These are phyloP conservation scores for Chalciporus piperatus DNA, from an alignment of 768 basidiomycete genomes.

Conservation along the genomic window DNA sequence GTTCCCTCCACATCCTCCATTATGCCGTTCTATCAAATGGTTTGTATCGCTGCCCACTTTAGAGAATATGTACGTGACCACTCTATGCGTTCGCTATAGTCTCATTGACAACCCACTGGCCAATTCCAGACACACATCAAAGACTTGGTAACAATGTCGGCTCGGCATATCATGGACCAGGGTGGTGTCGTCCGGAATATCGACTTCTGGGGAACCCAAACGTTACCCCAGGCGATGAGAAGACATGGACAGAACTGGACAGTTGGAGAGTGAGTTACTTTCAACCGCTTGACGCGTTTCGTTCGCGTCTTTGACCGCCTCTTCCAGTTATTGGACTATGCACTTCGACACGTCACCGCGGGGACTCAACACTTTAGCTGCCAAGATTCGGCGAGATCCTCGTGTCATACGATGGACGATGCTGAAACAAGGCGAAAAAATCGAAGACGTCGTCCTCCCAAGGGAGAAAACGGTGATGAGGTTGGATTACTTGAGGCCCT, in stretches of 20 bases:
- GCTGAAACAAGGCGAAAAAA: constrained; percentile 70
- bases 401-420: constrained; percentile 82
- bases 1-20: background rate
- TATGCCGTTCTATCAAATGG: constrained; percentile 91
- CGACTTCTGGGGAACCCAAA: constrained; percentile 68
- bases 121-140: constrained; percentile 64
- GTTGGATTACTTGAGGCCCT: constrained; percentile 23
- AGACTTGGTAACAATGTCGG: constrained; percentile 67
- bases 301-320: background rate
- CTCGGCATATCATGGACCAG: constrained; percentile 64
- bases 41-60: constrained; percentile 79
- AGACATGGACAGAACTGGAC: constrained; percentile 53
- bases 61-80: constrained; percentile 59
- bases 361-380: constrained; percentile 60
- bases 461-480: constrained; percentile 43
- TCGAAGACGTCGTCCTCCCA: constrained; percentile 62
- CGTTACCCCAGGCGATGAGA: constrained; percentile 74
- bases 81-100: background rate
- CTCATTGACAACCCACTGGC: background rate
- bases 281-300: background rate
- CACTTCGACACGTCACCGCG: constrained; percentile 85
- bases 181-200: constrained; percentile 84
- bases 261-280: constrained; percentile 70
- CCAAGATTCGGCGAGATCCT: constrained; percentile 72
- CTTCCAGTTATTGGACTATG: constrained; percentile 81